phyloP scores from a whole-genome alignment of 176 grass and related monocot genomes.

The Avena atlantica region DNA sequence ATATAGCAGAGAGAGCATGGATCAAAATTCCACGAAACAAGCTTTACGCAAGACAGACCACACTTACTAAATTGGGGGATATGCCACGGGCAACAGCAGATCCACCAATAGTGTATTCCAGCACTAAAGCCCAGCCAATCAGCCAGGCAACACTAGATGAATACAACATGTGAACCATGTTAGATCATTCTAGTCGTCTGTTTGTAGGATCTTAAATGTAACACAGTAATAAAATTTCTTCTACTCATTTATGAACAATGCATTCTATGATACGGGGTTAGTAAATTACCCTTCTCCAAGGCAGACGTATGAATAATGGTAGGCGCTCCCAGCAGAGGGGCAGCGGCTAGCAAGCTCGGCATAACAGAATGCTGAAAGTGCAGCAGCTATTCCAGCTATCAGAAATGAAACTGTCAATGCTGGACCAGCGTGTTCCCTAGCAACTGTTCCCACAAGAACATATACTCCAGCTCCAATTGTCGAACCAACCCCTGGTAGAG shows the following conservation, averaged over 20 bases:
- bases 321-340: conserved; percentile 82
- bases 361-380: conserved; percentile 90
- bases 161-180: conserved; percentile 23
- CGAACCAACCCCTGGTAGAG: conserved; percentile 68
- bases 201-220: conserved; percentile 16
- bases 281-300: conserved; percentile 78
- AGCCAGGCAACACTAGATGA: conserved; percentile 89
- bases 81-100: conserved; percentile 96
- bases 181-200: conserved; percentile 38
- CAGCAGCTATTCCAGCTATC: conserved; percentile 84
- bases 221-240: conserved; percentile 19
- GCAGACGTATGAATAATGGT: conserved; percentile 89
- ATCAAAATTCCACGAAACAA: conserved; percentile 34
- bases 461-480: conserved; percentile 84
- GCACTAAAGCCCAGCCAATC: conserved; percentile 94
- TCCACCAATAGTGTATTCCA: conserved; percentile 97
- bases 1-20: conserved; percentile 11
- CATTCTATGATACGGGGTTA: conserved; percentile 21
- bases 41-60: conserved; percentile 31
- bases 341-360: conserved; percentile 86
- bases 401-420: conserved; percentile 79
- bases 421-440: conserved; percentile 76
- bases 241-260: not conserved
- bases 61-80: conserved; percentile 91
- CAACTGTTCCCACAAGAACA: conserved; percentile 82